Percentiles rank a stretch among this genome's conserved stretches.
These are phyloP conservation scores for Ogataea hybrid DNA, from an alignment of 1,139 yeast species.

Conservation along the genomic window DNA sequence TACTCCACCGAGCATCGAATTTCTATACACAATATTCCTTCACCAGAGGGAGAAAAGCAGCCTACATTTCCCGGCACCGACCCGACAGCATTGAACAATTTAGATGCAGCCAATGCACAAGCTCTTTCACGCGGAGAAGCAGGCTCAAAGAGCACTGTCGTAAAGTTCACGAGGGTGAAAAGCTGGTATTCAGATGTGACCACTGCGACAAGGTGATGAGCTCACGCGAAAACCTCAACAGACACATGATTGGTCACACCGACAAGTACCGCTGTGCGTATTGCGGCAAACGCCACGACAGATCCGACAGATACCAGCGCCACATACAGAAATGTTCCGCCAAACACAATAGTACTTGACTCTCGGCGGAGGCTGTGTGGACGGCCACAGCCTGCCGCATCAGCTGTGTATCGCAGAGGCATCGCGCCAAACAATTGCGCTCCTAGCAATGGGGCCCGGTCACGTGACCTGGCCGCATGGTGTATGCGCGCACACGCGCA, in stretches of 20 bases:
- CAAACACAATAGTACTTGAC: background rate
- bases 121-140: constrained; percentile 28
- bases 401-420: background rate
- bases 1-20: background rate
- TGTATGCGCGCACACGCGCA: background rate
- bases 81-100: constrained; percentile 7
- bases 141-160: constrained; percentile 25
- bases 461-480: background rate
- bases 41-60: background rate
- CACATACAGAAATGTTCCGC: constrained; percentile 22
- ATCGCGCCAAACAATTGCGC: background rate
- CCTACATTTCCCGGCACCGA: background rate
- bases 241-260: constrained; percentile 28
- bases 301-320: constrained; percentile 24
- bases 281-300: constrained; percentile 26
- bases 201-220: constrained; percentile 21
- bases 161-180: constrained; percentile 23
- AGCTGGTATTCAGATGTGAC: constrained; percentile 19
- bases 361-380: background rate
- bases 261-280: constrained; percentile 24
- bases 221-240: constrained; percentile 26
- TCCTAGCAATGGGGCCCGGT: background rate
- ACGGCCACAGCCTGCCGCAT: background rate
- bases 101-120: constrained; percentile 22
- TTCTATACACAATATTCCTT: background rate